phyloP scores from a whole-genome alignment of 2,329 filamentous ascomycete species.

The Aspergillus brasiliensis region DNA sequence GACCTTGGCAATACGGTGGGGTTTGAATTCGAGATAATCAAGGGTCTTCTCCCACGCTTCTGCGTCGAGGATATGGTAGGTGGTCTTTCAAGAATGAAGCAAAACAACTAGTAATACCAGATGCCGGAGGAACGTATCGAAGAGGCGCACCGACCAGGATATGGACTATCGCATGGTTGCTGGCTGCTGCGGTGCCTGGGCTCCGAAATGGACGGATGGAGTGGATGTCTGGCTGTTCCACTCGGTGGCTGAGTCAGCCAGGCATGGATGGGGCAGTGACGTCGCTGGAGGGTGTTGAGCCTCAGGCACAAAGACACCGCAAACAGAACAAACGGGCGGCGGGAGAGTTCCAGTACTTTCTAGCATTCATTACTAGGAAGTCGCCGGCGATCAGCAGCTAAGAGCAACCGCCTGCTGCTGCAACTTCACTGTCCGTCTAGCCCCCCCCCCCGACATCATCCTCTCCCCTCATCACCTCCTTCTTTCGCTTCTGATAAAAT shows the following conservation, averaged over 20 bases:
- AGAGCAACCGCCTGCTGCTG: slow-evolving; percentile 22
- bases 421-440: slow-evolving; percentile 18
- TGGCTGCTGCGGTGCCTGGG: not conserved
- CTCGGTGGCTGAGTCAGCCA: not conserved
- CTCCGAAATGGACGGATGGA: not conserved
- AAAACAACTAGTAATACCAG: not conserved
- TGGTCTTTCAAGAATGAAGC: not conserved
- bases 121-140: not conserved
- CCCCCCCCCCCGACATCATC: slow-evolving; percentile 10
- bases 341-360: slow-evolving; percentile 47
- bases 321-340: slow-evolving; percentile 38
- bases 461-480: slow-evolving; percentile 6
- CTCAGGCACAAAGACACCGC: slow-evolving; percentile 25
- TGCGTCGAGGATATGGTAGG: not conserved
- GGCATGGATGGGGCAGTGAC: slow-evolving; percentile 4
- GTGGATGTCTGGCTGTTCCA: not conserved
- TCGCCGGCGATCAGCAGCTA: slow-evolving; percentile 25
- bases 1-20: slow-evolving; percentile 7
- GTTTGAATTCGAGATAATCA: not conserved
- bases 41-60: not conserved
- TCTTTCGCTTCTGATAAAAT: slow-evolving; percentile 12
- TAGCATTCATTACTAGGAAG: slow-evolving; percentile 20
- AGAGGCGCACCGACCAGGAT: not conserved
- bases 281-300: slow-evolving; percentile 9
- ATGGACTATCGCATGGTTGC: slow-evolving; percentile 2